A percentile compares a stretch with the other conserved stretches of the same genome.
These are phyloP conservation scores for Bonnemaisonia californica DNA, from an alignment of 31 red algal species.

Conservation along the genomic window DNA sequence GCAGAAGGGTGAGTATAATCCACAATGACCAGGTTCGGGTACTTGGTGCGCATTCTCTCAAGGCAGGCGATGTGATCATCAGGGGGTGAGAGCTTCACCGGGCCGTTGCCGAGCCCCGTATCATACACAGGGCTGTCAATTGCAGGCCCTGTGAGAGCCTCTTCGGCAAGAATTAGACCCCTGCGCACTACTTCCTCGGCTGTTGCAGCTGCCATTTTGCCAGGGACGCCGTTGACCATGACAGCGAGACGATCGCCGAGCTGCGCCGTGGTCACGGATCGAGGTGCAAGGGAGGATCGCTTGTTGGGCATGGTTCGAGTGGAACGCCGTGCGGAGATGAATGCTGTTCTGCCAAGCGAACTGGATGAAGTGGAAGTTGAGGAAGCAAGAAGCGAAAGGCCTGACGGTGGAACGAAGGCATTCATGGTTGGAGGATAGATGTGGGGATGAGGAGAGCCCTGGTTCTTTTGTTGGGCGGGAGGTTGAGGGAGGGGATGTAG, in stretches of 20 bases:
- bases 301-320: not conserved
- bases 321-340: not conserved
- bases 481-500: too few species aligned
- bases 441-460: too few species aligned
- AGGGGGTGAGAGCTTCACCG: slow-evolving; percentile 54
- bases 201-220: slow-evolving; percentile 88
- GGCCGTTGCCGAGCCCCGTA: not conserved
- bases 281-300: not conserved
- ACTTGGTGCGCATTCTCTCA: slow-evolving; percentile 37
- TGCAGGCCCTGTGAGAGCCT: slow-evolving; percentile 61
- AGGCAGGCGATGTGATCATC: slow-evolving; percentile 52
- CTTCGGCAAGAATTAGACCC: slow-evolving; percentile 53
- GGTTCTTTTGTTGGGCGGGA: too few species aligned
- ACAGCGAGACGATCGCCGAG: slow-evolving; percentile 48
- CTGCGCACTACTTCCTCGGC: slow-evolving; percentile 66
- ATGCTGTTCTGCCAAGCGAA: not conserved
- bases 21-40: slow-evolving; percentile 74
- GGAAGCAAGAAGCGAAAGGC: not conserved
- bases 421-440: too few species aligned
- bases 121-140: not conserved
- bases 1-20: slow-evolving; percentile 96
- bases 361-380: not conserved
- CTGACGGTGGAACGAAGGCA: not conserved
- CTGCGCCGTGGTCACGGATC: not conserved
- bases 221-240: slow-evolving; percentile 96